phyloP scores from a whole-genome alignment of 352 stramenopile genomes.

The Pythium dissotocum region DNA sequence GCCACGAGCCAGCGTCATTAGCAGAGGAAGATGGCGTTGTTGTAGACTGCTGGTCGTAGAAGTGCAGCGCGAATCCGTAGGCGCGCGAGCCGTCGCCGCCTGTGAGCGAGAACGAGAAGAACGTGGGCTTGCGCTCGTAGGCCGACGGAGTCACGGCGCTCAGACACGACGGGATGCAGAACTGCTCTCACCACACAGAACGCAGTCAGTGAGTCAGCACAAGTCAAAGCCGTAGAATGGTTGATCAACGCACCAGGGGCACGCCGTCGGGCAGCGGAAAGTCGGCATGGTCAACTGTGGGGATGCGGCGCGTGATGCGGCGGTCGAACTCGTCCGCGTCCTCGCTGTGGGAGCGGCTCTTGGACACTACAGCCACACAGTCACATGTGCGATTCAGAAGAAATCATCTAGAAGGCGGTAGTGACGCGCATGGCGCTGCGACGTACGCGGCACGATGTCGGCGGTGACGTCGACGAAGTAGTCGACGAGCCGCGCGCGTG shows the following conservation, averaged over 20 bases:
- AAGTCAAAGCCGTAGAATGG: background rate
- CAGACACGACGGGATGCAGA: constrained; percentile 68
- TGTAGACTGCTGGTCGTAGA: constrained; percentile 37
- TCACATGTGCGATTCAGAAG: background rate
- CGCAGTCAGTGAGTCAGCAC: background rate
- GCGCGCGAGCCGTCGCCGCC: constrained; percentile 64
- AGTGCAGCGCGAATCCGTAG: constrained; percentile 75
- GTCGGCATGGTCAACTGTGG: constrained; percentile 47
- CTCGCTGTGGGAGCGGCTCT: constrained; percentile 7
- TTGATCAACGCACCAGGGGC: constrained; percentile 52
- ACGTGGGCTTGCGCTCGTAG: constrained; percentile 65
- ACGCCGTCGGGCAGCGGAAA: constrained; percentile 72
- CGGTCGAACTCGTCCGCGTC: constrained; percentile 48
- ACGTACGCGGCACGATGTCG: constrained; percentile 33
- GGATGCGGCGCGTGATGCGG: constrained; percentile 45
- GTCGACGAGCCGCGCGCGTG: constrained; percentile 52
- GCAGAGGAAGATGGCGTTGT: background rate
- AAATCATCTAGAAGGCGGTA: background rate
- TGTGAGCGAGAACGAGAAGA: constrained; percentile 84
- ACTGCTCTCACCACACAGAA: constrained; percentile 35
- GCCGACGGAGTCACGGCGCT: constrained; percentile 38
- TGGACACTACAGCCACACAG: constrained; percentile 3
- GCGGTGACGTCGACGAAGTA: constrained; percentile 78
- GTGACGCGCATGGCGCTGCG: background rate
- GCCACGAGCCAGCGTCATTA: constrained; percentile 36